Percentiles rank a stretch among this genome's conserved stretches.
Evolutionary conservation across 768 basidiomycete species (phyloP).

Genomic region (Suillus discolor): DNA sequence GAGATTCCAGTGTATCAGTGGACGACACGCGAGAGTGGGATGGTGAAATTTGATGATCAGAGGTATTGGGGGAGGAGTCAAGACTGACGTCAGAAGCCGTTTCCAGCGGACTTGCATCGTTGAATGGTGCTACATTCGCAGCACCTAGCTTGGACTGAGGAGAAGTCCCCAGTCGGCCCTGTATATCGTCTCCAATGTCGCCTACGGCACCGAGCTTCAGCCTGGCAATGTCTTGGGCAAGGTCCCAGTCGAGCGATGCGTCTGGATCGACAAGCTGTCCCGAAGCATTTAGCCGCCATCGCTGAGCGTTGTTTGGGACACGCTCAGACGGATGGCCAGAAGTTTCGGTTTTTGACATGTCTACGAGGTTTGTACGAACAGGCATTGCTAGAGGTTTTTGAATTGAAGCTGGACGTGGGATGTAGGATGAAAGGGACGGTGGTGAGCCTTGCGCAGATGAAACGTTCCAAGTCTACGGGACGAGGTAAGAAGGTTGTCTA

Average conservation of each 20-base stretch:
- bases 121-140: slow-evolving; percentile 55
- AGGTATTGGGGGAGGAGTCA: slow-evolving; percentile 70
- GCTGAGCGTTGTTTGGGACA: slow-evolving; percentile 41
- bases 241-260: slow-evolving; percentile 62
- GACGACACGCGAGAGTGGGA: slow-evolving; percentile 84
- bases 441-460: slow-evolving; percentile 42
- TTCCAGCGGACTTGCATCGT: slow-evolving; percentile 72
- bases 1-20: slow-evolving; percentile 71
- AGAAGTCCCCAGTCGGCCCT: slow-evolving; percentile 60
- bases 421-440: slow-evolving; percentile 35
- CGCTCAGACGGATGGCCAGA: slow-evolving; percentile 40
- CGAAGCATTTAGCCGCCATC: slow-evolving; percentile 66
- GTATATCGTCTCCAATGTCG: slow-evolving; percentile 53
- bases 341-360: slow-evolving; percentile 20
- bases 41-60: slow-evolving; percentile 65
- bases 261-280: slow-evolving; percentile 64
- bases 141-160: slow-evolving; percentile 64
- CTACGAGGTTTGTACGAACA: slow-evolving; percentile 39
- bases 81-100: slow-evolving; percentile 71
- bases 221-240: slow-evolving; percentile 73
- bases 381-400: slow-evolving; percentile 52
- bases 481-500: slow-evolving; percentile 20
- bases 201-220: slow-evolving; percentile 64
- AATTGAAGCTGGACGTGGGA: slow-evolving; percentile 34
- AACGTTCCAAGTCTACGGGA: slow-evolving; percentile 50